These are phyloP conservation scores for Leishmania guyanensis DNA, from an alignment of 208 protist species.

Conservation along the genomic window DNA sequence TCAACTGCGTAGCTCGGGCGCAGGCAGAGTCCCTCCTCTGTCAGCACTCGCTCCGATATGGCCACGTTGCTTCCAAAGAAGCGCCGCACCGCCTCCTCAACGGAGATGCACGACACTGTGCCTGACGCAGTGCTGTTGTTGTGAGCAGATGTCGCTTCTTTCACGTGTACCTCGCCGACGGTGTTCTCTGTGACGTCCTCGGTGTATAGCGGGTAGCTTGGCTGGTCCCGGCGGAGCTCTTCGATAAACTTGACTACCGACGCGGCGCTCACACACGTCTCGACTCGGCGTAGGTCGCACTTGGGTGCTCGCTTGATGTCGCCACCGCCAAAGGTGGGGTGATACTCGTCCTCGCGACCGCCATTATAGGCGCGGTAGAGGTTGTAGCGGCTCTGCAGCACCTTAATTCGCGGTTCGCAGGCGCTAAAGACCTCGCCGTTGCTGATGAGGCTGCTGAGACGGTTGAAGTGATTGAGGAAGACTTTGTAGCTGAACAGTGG, in stretches of 20 bases:
- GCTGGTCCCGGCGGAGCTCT: slow-evolving; percentile 18
- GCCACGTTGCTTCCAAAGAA: slow-evolving; percentile 34
- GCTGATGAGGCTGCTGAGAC: slow-evolving; percentile 42
- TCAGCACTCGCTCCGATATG: slow-evolving; percentile 23
- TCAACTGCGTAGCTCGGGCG: slow-evolving; percentile 50
- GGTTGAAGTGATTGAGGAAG: slow-evolving; percentile 44
- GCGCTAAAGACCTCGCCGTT: slow-evolving; percentile 67
- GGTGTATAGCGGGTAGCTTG: slow-evolving; percentile 25
- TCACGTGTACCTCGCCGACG: background rate
- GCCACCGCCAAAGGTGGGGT: slow-evolving; percentile 49
- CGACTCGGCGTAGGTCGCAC: slow-evolving; percentile 58
- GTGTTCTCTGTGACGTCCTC: slow-evolving; percentile 15
- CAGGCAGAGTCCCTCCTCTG: slow-evolving; percentile 59
- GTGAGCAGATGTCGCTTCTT: background rate
- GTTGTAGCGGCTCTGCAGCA: slow-evolving; percentile 69
- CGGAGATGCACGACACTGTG: slow-evolving; percentile 14
- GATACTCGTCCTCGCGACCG: slow-evolving; percentile 60
- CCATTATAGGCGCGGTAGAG: slow-evolving; percentile 81
- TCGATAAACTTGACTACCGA: slow-evolving; percentile 55
- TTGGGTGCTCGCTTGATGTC: slow-evolving; percentile 51
- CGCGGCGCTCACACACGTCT: slow-evolving; percentile 54
- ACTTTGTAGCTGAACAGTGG: slow-evolving; percentile 50
- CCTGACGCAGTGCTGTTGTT: background rate
- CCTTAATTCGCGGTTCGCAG: slow-evolving; percentile 70
- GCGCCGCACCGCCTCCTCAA: slow-evolving; percentile 35